phyloP scores from a whole-genome alignment of 164 flowering plant species.

The Annona cherimola region DNA sequence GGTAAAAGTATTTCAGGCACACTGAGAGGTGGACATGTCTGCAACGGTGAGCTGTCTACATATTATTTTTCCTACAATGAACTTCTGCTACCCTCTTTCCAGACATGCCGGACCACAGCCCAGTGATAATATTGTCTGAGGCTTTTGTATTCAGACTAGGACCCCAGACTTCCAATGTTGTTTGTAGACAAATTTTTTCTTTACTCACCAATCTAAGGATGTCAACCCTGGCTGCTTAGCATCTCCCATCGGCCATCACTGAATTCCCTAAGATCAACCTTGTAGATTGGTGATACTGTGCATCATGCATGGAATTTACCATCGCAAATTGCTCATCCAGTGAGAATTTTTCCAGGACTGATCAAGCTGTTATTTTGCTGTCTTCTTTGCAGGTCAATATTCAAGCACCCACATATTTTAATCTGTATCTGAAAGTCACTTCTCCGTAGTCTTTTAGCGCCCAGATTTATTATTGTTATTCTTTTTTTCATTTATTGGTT shows the following conservation, averaged over 20 bases:
- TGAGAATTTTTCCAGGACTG: neutral
- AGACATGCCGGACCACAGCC: no score
- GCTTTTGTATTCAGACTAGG: no score
- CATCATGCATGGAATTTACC: neutral
- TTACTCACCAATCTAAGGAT: no score
- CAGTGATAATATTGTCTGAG: no score
- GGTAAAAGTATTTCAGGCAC: neutral
- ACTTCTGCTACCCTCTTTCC: neutral
- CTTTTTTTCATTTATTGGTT: neutral
- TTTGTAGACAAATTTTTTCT: no score
- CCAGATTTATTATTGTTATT: no score
- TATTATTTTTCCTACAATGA: neutral
- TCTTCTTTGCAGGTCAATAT: constrained; percentile 6
- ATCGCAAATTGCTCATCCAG: neutral
- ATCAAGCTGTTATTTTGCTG: neutral
- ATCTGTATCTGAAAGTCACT: constrained; percentile 3
- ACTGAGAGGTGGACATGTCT: neutral
- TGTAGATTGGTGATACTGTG: neutral
- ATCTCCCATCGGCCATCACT: neutral
- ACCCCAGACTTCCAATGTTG: neutral
- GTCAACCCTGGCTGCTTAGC: neutral
- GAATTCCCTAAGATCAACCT: neutral
- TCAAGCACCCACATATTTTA: neutral
- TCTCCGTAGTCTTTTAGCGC: neutral
- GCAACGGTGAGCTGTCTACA: neutral